Evolutionary conservation across 768 basidiomycete genomes (phyloP), one percentile per base, ranked within the genome.

Genomic region (Kwoniella bestiolae): DNA sequence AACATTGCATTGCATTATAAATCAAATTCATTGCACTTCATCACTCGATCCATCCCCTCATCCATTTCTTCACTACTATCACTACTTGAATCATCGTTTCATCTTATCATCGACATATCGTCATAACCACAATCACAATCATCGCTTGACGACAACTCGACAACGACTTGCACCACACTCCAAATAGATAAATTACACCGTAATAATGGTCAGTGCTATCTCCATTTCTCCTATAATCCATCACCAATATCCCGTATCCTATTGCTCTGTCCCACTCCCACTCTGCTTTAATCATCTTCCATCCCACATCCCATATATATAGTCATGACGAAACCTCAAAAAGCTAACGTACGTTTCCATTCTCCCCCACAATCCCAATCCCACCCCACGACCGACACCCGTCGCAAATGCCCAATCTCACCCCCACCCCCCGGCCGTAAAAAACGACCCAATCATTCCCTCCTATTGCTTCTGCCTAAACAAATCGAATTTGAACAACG

Each of bases 301-400:
- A 23, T 14, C 25, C 14, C 16, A 2, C 29, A 34, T 18, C 46
- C 46, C 18, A 32, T 28, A 46, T 25, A 59, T 59, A 21, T 25
- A 59, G 16, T 18, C 57, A 26, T 31, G 45, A 41, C 25, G 41
- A 38, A 21, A 56, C 6, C 11, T 11, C 12, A n/a, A n/a, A 34
- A 44, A 8, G 47, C 63, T 65, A 65, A 65, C 63, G 63, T 65
- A 53, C 63, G 63, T 59, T 65, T 65, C 26, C 32, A 23, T 31
- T 46, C 56, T 9, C 56, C 63, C 12, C 29, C 45, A 18, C 2
- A 29, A 31, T 29, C 45, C 26, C 14, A 49, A 61, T 38, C 63
- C 56, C 6, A 23, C 50, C 16, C 47, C 26, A 31, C 5, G 53
- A 26, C 29, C 67, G 34, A 53, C 56, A 5, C 12, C n/a, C 55